Evolutionary conservation across 805 yeast genomes (phyloP).

Genomic region (Nakazawaea wyomingensis): DNA sequence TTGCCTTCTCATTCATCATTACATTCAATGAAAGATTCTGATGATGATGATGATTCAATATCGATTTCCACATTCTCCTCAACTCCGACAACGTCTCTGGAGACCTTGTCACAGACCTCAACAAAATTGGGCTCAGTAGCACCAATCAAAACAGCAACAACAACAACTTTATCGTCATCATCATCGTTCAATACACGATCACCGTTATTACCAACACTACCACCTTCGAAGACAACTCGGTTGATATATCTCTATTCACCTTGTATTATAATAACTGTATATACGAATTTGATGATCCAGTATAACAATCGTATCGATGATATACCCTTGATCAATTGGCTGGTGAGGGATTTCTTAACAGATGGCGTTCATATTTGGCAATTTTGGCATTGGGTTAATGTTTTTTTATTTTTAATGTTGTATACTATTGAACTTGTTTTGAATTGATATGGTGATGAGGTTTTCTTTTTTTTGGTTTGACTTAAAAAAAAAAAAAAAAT

Average conservation of each 20-base stretch:
- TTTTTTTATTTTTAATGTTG: constrained; percentile 71
- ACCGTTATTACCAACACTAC: background rate
- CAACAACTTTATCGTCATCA: constrained; percentile 14
- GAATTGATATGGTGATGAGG: constrained; percentile 16
- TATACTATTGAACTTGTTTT: constrained; percentile 69
- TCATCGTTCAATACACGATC: constrained; percentile 1
- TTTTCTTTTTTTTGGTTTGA: too few species aligned
- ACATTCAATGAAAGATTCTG: constrained; percentile 6
- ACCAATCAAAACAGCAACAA: constrained; percentile 12
- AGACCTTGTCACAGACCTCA: constrained; percentile 12
- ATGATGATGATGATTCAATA: constrained; percentile 8
- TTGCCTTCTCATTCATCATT: constrained; percentile 7
- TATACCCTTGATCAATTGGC: constrained; percentile 28
- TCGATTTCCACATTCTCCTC: constrained; percentile 14
- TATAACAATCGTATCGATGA: constrained; percentile 74
- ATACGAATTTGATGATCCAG: constrained; percentile 89
- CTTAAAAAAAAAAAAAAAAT: too few species aligned
- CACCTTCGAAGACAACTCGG: constrained; percentile 33
- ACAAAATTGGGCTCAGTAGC: too few species aligned
- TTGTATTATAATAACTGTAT: constrained; percentile 89
- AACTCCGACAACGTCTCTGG: constrained; percentile 18
- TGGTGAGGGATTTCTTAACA: constrained; percentile 20
- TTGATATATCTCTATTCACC: constrained; percentile 87
- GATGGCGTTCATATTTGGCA: constrained; percentile 71
- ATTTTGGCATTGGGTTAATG: constrained; percentile 96